phyloP scores from a whole-genome alignment of 2,329 filamentous ascomycete species.

The Sporothrix phasma region DNA sequence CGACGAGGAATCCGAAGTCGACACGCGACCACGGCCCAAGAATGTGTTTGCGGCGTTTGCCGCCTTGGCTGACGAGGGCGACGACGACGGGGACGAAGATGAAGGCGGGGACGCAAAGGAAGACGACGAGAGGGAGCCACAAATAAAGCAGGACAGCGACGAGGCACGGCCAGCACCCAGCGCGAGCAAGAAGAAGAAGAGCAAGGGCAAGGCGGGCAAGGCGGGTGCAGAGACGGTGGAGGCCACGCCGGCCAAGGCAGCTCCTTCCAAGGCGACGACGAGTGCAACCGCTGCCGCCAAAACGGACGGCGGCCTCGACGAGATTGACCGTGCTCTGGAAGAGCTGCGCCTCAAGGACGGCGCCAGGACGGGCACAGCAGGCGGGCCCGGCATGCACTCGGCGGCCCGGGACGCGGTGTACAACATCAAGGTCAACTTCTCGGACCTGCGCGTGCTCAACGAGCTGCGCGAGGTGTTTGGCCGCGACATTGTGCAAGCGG shows the following conservation, averaged over 20 bases:
- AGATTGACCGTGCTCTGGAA: slow-evolving; percentile 46
- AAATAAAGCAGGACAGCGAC: slow-evolving; percentile 23
- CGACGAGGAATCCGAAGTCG: neutral
- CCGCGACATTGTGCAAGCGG: slow-evolving; percentile 46
- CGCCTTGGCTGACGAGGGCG: slow-evolving; percentile 38
- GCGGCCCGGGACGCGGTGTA: neutral
- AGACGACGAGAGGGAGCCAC: slow-evolving; percentile 15
- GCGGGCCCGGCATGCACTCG: neutral
- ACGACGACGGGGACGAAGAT: slow-evolving; percentile 29
- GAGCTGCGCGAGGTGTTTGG: slow-evolving; percentile 68
- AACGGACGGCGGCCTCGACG: slow-evolving; percentile 31
- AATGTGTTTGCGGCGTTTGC: slow-evolving; percentile 39
- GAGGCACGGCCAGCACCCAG: slow-evolving; percentile 21
- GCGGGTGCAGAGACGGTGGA: slow-evolving; percentile 14
- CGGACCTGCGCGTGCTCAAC: slow-evolving; percentile 70
- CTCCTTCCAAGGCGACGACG: neutral
- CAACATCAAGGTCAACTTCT: slow-evolving; percentile 1
- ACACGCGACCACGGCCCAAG: neutral
- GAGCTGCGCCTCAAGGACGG: slow-evolving; percentile 34
- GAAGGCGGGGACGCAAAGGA: slow-evolving; percentile 29
- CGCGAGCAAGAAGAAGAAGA: slow-evolving; percentile 27
- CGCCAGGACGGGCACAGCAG: neutral
- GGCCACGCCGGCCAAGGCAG: slow-evolving; percentile 8
- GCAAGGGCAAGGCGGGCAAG: slow-evolving; percentile 14
- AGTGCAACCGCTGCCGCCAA: neutral